Conservation (phyloP, 108 stramenopile species). For the Cyclotella cryptica region DNA sequence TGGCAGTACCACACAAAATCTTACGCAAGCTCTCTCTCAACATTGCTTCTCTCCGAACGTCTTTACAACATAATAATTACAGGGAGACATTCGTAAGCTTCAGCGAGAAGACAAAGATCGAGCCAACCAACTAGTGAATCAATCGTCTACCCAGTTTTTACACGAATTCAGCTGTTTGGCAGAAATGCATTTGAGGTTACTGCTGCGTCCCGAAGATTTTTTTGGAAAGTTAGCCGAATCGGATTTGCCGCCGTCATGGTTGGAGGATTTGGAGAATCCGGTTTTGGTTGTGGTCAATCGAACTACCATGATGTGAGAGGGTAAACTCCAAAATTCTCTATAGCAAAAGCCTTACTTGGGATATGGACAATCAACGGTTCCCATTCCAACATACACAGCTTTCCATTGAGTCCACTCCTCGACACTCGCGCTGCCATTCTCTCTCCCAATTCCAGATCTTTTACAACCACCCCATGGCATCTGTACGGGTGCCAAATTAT, state of each 20-base stretch:
- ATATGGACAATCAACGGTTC: conserved; percentile 34
- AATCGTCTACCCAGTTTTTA: conserved; percentile 36
- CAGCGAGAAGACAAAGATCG: conserved; percentile 49
- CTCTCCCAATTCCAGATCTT: conserved; percentile 70
- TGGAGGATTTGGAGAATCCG: conserved; percentile 42
- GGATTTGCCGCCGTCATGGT: conserved; percentile 31
- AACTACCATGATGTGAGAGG: not conserved
- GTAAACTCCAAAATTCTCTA: not conserved
- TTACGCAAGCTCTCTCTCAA: too few relatives aligned
- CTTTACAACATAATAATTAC: not conserved
- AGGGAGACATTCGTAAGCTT: conserved; percentile 53
- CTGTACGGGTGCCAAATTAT: conserved; percentile 61
- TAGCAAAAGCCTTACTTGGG: not conserved
- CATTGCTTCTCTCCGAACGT: not conserved
- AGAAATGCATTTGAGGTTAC: conserved; percentile 50
- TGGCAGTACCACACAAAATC: too few relatives aligned
- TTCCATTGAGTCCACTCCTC: conserved; percentile 59
- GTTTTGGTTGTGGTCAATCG: conserved; percentile 29
- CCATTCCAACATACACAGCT: conserved; percentile 61
- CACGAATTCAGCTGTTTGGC: conserved; percentile 37
- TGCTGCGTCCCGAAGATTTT: conserved; percentile 51
- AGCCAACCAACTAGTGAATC: conserved; percentile 45
- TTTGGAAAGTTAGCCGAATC: conserved; percentile 24
- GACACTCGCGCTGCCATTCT: conserved; percentile 59
- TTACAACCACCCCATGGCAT: conserved; percentile 67